Conservation (phyloP, 441 rosid genomes). For the Croton laevigatus region DNA sequence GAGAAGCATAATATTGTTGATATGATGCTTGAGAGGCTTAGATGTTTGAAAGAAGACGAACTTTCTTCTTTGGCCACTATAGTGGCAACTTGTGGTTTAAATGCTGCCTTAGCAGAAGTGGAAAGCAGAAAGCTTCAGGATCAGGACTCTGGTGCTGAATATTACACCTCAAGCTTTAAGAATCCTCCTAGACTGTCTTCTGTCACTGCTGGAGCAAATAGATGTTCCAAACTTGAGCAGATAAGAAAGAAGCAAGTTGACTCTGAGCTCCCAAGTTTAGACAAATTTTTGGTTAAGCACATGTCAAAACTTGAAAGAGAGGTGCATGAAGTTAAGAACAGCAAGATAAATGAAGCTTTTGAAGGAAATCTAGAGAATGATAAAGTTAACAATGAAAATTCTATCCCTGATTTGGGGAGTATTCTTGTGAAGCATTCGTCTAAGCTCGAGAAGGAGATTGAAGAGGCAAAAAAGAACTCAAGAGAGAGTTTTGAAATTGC, state of each 20-base stretch:
- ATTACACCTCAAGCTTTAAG: constrained; percentile 23
- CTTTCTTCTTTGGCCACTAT: constrained; percentile 89
- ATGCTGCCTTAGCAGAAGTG: constrained; percentile 76
- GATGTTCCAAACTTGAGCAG: constrained; percentile 29
- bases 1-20: constrained; percentile 56
- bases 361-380: constrained; percentile 21
- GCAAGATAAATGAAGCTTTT: constrained; percentile 33
- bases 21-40: constrained; percentile 83
- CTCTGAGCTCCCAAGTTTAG: constrained; percentile 64
- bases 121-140: constrained; percentile 36
- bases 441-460: constrained; percentile 54
- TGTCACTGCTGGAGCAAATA: constrained; percentile 28
- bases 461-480: constrained; percentile 52
- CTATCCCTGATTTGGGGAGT: constrained; percentile 49
- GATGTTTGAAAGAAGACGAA: constrained; percentile 72
- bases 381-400: constrained; percentile 19
- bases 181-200: constrained; percentile 41
- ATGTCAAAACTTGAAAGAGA: constrained; percentile 78
- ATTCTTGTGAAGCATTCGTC: constrained; percentile 56
- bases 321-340: constrained; percentile 68
- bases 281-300: constrained; percentile 82
- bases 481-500: constrained; percentile 22
- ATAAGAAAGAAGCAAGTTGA: constrained; percentile 32
- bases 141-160: constrained; percentile 27
- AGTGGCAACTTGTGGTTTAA: constrained; percentile 91